Evolutionary conservation across 371 early-diverging fungal species (phyloP).

Genomic region (Apophysomyces sp.): DNA sequence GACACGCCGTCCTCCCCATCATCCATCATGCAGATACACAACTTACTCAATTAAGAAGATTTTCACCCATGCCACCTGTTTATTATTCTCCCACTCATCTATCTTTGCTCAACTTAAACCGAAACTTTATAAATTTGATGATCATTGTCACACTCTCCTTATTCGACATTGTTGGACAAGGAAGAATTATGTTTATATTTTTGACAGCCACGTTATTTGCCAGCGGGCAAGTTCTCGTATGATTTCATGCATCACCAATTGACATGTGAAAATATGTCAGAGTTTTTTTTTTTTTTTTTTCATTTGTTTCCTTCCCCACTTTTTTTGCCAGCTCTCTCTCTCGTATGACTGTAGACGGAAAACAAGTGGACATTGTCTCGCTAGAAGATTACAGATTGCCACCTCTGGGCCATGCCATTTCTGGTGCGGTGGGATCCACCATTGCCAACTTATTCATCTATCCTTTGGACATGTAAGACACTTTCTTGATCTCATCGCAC

Average conservation of each 20-base stretch:
- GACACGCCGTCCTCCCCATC: constrained; percentile 5
- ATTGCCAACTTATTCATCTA: constrained; percentile 61
- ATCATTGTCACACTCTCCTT: no score
- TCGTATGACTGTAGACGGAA: not conserved
- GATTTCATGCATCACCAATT: not conserved
- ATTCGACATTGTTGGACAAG: no score
- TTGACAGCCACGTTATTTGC: not conserved
- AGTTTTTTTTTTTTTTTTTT: not conserved
- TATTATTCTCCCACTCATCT: no score
- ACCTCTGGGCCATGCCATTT: constrained; percentile 60
- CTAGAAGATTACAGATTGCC: constrained; percentile 58
- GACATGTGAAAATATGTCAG: constrained; percentile 1
- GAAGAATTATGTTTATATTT: not conserved
- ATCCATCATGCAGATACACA: constrained; percentile 22
- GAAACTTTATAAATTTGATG: no score
- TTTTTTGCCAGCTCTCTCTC: not conserved
- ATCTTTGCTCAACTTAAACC: no score
- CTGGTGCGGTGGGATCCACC: constrained; percentile 59
- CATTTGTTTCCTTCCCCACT: not conserved
- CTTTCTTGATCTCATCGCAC: not conserved
- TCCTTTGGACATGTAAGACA: constrained; percentile 56
- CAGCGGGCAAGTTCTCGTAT: not conserved
- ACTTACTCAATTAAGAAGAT: constrained; percentile 20
- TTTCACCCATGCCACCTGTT: not conserved
- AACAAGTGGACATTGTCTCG: constrained; percentile 22